Evolutionary conservation across 164 flowering plant species (phyloP).

Genomic region (Chimonanthus praecox): DNA sequence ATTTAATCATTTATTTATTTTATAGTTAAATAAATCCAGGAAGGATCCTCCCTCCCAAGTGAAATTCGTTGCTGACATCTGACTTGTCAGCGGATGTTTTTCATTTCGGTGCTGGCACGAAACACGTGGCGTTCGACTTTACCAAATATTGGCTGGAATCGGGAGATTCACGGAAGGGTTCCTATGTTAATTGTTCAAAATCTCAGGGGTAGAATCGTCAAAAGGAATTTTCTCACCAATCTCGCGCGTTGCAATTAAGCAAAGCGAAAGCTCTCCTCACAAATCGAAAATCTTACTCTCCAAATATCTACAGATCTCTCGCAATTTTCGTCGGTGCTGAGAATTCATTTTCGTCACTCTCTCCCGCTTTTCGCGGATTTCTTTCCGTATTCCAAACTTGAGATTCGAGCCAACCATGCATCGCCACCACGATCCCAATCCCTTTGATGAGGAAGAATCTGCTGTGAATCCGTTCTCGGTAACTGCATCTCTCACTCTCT

Average conservation of each 20-base stretch:
- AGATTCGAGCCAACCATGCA: constrained; percentile 27
- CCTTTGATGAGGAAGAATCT: constrained; percentile 70
- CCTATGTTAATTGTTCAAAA: neutral
- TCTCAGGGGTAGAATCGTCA: neutral
- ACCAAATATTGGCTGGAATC: too few species aligned
- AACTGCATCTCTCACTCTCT: constrained; percentile 14
- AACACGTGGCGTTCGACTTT: too few species aligned
- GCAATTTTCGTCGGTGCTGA: constrained; percentile 8
- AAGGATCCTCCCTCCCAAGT: too few species aligned
- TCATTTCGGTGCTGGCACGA: too few species aligned
- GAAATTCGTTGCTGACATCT: too few species aligned
- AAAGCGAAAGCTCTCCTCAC: neutral
- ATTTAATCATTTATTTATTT: too few species aligned
- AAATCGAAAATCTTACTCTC: neutral
- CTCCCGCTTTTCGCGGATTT: neutral
- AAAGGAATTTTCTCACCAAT: neutral
- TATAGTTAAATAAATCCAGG: too few species aligned
- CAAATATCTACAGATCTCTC: neutral
- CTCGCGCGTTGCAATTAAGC: neutral
- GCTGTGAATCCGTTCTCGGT: constrained; percentile 75
- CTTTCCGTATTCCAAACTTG: neutral
- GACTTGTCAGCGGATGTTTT: too few species aligned
- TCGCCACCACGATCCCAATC: constrained; percentile 66
- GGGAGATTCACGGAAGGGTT: neutral
- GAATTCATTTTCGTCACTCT: neutral